Percentiles rank a stretch among this genome's conserved stretches.
Evolutionary conservation across 2,329 filamentous ascomycete species (phyloP).

Genomic region (Colletotrichum phormii): DNA sequence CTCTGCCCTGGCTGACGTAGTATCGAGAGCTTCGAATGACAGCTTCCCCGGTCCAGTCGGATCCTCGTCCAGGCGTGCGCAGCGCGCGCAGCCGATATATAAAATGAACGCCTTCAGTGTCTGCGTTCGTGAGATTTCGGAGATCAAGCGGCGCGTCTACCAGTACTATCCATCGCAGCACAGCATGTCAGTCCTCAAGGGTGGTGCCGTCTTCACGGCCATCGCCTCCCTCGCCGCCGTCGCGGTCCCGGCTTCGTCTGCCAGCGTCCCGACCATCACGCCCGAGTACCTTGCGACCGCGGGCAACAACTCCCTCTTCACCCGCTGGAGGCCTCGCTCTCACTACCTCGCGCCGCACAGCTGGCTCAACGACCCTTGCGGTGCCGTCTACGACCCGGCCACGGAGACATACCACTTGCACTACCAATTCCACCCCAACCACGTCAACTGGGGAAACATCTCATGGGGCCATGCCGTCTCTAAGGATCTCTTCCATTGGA

Average conservation of each 20-base stretch:
- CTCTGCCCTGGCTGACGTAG: constrained; percentile 32
- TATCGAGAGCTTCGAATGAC: constrained; percentile 8
- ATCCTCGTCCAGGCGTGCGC: background rate
- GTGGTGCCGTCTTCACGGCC: constrained; percentile 35
- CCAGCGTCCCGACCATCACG: constrained; percentile 25
- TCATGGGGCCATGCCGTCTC: constrained; percentile 77
- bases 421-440: constrained; percentile 66
- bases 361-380: constrained; percentile 74
- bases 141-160: constrained; percentile 22
- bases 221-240: constrained; percentile 32
- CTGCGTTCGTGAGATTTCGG: background rate
- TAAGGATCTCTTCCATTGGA: constrained; percentile 71
- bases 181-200: constrained; percentile 34
- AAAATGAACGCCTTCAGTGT: constrained; percentile 23
- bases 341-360: constrained; percentile 66
- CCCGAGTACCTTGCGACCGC: constrained; percentile 28
- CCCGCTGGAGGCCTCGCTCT: constrained; percentile 36
- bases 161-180: background rate
- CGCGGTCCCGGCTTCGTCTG: constrained; percentile 15
- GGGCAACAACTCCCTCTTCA: constrained; percentile 38
- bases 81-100: constrained; percentile 6
- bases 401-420: constrained; percentile 72
- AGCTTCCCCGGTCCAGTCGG: background rate
- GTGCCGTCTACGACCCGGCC: constrained; percentile 65
- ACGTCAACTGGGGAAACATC: constrained; percentile 65